Conservation (phyloP, 306 rosid species). For the Begonia masoniana region DNA sequence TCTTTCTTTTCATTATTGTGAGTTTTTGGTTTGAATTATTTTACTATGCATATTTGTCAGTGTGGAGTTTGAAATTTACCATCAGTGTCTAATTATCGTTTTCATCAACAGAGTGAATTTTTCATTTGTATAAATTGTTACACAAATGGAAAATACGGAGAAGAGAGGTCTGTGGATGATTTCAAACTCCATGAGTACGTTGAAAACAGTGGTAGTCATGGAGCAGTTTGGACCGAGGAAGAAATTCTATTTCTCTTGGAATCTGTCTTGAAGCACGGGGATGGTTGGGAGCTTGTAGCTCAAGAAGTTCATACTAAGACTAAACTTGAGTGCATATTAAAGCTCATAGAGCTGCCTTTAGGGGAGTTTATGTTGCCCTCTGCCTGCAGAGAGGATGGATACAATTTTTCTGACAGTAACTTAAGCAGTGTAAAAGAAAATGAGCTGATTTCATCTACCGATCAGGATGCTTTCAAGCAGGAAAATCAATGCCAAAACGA, state of each 20-base stretch:
- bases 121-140: slow-evolving; percentile 51
- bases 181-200: slow-evolving; percentile 29
- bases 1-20: no score
- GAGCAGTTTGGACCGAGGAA: slow-evolving; percentile 70
- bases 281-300: slow-evolving; percentile 89
- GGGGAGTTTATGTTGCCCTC: slow-evolving; percentile 62
- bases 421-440: slow-evolving; percentile 25
- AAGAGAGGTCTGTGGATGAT: slow-evolving; percentile 49
- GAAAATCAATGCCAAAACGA: slow-evolving; percentile 30
- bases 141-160: slow-evolving; percentile 57
- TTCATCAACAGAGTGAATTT: slow-evolving; percentile 49
- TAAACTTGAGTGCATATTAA: slow-evolving; percentile 67
- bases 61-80: no score
- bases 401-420: slow-evolving; percentile 19
- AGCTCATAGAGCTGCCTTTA: slow-evolving; percentile 78
- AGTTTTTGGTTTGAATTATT: no score
- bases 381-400: slow-evolving; percentile 24
- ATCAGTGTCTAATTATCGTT: background rate
- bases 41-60: no score
- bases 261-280: slow-evolving; percentile 88
- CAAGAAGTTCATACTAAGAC: slow-evolving; percentile 62
- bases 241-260: slow-evolving; percentile 83
- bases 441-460: slow-evolving; percentile 27
- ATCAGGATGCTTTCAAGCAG: slow-evolving; percentile 28
- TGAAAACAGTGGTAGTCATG: slow-evolving; percentile 23